Percentiles rank a stretch among this genome's conserved stretches.
These are phyloP conservation scores for Aspergillus ellipticus DNA, from an alignment of 495 filamentous ascomycete species.

Conservation along the genomic window DNA sequence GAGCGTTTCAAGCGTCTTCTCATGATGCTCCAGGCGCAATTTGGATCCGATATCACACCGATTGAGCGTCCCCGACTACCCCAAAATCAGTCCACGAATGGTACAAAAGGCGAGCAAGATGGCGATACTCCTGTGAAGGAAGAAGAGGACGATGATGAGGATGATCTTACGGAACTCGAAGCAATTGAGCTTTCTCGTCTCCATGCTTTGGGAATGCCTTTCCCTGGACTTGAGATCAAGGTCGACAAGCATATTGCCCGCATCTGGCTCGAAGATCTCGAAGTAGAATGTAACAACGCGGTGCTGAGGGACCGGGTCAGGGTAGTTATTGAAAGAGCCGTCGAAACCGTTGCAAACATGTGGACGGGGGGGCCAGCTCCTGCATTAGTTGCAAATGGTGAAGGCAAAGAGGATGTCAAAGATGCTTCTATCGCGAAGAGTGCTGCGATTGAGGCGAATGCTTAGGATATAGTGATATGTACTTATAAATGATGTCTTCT, in stretches of 20 bases:
- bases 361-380: slow-evolving; percentile 43
- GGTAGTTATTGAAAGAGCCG: slow-evolving; percentile 83
- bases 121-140: slow-evolving; percentile 14
- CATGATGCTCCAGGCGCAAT: slow-evolving; percentile 96
- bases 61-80: slow-evolving; percentile 63
- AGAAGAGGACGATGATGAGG: slow-evolving; percentile 37
- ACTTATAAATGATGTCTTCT: slow-evolving; percentile 5
- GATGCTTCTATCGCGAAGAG: slow-evolving; percentile 21
- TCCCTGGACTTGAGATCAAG: slow-evolving; percentile 81
- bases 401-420: slow-evolving; percentile 12
- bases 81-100: slow-evolving; percentile 30
- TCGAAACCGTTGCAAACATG: slow-evolving; percentile 84
- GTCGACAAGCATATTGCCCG: slow-evolving; percentile 84
- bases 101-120: slow-evolving; percentile 29
- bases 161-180: slow-evolving; percentile 52
- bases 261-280: slow-evolving; percentile 87
- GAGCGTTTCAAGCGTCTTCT: slow-evolving; percentile 79
- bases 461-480: slow-evolving; percentile 4
- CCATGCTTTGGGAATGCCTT: slow-evolving; percentile 75
- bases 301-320: slow-evolving; percentile 75
- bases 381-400: slow-evolving; percentile 15
- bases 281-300: slow-evolving; percentile 77
- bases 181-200: slow-evolving; percentile 62
- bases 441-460: slow-evolving; percentile 25
- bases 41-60: slow-evolving; percentile 72